Base-by-base conservation (phyloP, 257 asterid species). In the Cordia subcordata region DNA sequence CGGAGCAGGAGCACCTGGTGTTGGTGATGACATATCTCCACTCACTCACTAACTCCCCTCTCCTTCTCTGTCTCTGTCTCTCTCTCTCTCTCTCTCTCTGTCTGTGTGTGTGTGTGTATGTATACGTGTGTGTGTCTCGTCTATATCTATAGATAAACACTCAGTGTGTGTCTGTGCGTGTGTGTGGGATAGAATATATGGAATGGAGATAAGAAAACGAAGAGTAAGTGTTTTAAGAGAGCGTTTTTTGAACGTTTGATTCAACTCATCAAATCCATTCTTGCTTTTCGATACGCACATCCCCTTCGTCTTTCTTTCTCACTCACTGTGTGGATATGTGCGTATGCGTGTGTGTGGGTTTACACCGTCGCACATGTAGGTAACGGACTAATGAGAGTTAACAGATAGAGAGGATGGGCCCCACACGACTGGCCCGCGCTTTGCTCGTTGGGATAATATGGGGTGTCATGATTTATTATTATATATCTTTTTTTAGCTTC, bases 1-100 rank as follows among this genome's bases (percentile, higher is more conserved):
- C n/a, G n/a, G n/a, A n/a, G n/a, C n/a, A n/a, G 82, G 91, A 1
- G 81, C 59, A n/a, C 56, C 82, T 67, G 90, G 87, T 66, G 84
- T 62, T 53, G 84, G 84, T 49, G 83, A 60, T 9, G 87, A 73
- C 84, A 76, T 78, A 33, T 21, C 46, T 39, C 50, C 8, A 39
- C 38, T 6, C 20, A 46, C 20, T 14, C 53, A 45, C 13, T 15
- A 8, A 27, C 35, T 27, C 35, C 35, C 35, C 35, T 27, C 35
- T 27, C 35, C 6, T 6, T 27, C 17, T 53, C 20, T 13, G 8
- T n/a, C 38, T 53, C 32, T 53, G 15, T 22, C 18, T 22, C n/a
- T 27, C 35, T 27, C 35, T 27, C 17, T 53, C 20, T 13, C 14
- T n/a, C 38, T 53, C 32, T 53, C 32, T 22, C 18, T 22, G n/a